A percentile compares a stretch with the other conserved stretches of the same genome.
phyloP scores from a whole-genome alignment of 768 basidiomycete genomes.

The Kwoniella pini region DNA sequence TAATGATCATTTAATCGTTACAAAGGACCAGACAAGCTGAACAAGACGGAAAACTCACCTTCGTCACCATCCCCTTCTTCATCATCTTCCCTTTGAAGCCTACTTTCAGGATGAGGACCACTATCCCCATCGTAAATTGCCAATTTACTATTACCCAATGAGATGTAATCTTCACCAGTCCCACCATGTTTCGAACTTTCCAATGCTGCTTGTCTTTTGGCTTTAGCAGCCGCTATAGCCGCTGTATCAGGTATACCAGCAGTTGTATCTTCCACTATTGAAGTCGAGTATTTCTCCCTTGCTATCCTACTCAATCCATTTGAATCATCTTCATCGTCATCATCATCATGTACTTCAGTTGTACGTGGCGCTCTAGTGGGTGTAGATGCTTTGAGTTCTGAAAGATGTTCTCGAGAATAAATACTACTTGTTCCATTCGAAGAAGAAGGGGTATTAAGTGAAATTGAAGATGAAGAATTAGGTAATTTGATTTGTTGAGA shows the following conservation, averaged over 20 bases:
- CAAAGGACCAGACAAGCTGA: not conserved
- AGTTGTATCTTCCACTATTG: slow-evolving; percentile 38
- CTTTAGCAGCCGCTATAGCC: slow-evolving; percentile 55
- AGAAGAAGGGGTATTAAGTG: not conserved
- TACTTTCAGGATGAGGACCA: slow-evolving; percentile 55
- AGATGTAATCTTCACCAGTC: slow-evolving; percentile 54
- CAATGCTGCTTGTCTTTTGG: slow-evolving; percentile 51
- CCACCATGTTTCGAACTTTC: slow-evolving; percentile 37
- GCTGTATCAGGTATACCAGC: slow-evolving; percentile 55
- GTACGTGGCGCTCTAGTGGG: slow-evolving; percentile 41
- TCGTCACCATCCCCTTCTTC: slow-evolving; percentile 55
- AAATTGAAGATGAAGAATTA: slow-evolving; percentile 5
- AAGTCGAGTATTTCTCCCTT: slow-evolving; percentile 49
- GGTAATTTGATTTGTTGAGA: slow-evolving; percentile 48
- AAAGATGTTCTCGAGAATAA: slow-evolving; percentile 56
- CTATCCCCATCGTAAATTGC: slow-evolving; percentile 46
- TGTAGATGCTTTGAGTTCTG: slow-evolving; percentile 55
- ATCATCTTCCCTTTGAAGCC: slow-evolving; percentile 57
- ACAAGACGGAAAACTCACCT: slow-evolving; percentile 29
- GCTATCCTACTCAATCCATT: slow-evolving; percentile 39
- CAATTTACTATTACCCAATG: slow-evolving; percentile 53
- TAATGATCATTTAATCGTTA: no score
- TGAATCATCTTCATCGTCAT: slow-evolving; percentile 27
- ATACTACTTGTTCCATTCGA: slow-evolving; percentile 6
- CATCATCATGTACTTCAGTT: slow-evolving; percentile 21